These are phyloP conservation scores for Lactarius vividus DNA, from an alignment of 768 basidiomycete species.

Conservation along the genomic window DNA sequence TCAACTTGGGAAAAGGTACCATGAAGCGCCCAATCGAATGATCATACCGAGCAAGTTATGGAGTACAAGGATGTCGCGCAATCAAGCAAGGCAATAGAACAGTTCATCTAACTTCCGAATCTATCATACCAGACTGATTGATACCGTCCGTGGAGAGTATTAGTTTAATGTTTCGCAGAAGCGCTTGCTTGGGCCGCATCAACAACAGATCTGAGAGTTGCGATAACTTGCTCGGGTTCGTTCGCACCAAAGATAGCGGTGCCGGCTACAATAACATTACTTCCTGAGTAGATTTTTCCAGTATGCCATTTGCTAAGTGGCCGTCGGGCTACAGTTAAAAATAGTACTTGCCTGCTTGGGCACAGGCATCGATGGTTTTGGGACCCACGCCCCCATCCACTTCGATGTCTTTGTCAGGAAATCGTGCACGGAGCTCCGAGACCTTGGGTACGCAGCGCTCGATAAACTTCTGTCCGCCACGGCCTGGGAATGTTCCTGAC, in stretches of 20 bases:
- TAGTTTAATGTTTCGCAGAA: conserved; percentile 28
- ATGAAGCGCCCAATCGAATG: background rate
- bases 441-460: conserved; percentile 93
- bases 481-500: conserved; percentile 45
- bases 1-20: background rate
- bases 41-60: no score
- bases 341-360: conserved; percentile 69
- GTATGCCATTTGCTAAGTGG: background rate
- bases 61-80: no score
- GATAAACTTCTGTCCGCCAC: conserved; percentile 95
- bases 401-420: conserved; percentile 94
- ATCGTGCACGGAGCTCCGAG: conserved; percentile 80
- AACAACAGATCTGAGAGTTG: conserved; percentile 65
- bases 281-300: conserved; percentile 49
- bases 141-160: background rate
- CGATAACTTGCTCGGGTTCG: conserved; percentile 78
- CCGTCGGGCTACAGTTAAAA: background rate
- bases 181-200: conserved; percentile 59
- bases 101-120: background rate
- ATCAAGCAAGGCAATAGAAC: background rate
- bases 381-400: conserved; percentile 98
- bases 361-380: conserved; percentile 83
- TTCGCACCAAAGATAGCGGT: conserved; percentile 88
- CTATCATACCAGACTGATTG: background rate
- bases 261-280: conserved; percentile 97